These are phyloP conservation scores for Diutina mesorugosa DNA, from an alignment of 1,139 yeast species.

Conservation along the genomic window DNA sequence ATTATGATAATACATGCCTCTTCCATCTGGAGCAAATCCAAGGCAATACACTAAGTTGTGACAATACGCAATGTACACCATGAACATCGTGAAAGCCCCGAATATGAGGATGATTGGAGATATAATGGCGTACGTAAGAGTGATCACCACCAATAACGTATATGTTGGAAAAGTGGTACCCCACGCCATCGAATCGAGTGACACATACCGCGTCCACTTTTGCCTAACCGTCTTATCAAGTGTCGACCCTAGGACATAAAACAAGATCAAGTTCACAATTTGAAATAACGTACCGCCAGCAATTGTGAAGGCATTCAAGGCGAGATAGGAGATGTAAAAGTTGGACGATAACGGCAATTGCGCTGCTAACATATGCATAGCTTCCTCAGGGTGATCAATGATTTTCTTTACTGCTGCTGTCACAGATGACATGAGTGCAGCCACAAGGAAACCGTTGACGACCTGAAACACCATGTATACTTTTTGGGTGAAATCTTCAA, in stretches of 20 bases:
- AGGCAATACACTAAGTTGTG: conserved; percentile 70
- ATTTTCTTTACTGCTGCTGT: conserved; percentile 61
- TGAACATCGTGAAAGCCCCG: conserved; percentile 51
- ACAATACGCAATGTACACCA: conserved; percentile 67
- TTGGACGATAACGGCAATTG: conserved; percentile 85
- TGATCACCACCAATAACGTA: conserved; percentile 71
- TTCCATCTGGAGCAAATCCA: conserved; percentile 47
- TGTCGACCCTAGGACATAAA: conserved; percentile 52
- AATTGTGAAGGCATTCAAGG: conserved; percentile 73
- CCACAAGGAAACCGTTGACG: conserved; percentile 56
- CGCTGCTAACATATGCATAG: conserved; percentile 56
- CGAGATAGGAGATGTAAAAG: conserved; percentile 60
- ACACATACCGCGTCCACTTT: conserved; percentile 63
- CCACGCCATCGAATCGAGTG: conserved; percentile 58
- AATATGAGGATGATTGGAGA: conserved; percentile 46
- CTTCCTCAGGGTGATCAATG: conserved; percentile 47
- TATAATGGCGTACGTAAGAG: conserved; percentile 60
- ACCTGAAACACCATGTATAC: conserved; percentile 64
- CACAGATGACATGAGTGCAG: conserved; percentile 63
- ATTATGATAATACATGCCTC: conserved; percentile 80
- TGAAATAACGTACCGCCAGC: conserved; percentile 76
- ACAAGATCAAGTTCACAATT: conserved; percentile 57
- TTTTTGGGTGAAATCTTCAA: conserved; percentile 64
- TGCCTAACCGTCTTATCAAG: conserved; percentile 80
- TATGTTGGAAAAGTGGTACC: conserved; percentile 83